phyloP scores from a whole-genome alignment of 768 basidiomycete species.

The Rhodotorula taiwanensis region DNA sequence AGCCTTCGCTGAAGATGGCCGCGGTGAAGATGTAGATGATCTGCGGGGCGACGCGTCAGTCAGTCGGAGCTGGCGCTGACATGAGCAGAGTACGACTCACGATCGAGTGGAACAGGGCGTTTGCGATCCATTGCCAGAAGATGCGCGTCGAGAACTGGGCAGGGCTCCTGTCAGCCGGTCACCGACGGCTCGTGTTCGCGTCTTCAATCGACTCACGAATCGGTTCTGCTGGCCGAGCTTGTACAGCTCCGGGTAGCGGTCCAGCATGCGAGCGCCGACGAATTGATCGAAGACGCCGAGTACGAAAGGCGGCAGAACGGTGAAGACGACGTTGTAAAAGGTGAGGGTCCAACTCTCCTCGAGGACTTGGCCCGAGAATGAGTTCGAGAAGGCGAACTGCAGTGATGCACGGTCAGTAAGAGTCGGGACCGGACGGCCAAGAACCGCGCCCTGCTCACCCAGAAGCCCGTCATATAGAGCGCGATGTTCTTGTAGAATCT shows the following conservation, averaged over 20 bases:
- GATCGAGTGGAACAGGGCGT: constrained; percentile 82
- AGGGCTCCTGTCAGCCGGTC: background rate
- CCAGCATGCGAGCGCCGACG: constrained; percentile 89
- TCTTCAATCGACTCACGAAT: constrained; percentile 51
- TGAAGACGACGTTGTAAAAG: constrained; percentile 78
- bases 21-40: constrained; percentile 79
- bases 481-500: constrained; percentile 91
- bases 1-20: constrained; percentile 85
- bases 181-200: background rate
- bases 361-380: constrained; percentile 96
- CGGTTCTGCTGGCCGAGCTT: constrained; percentile 86
- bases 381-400: constrained; percentile 97
- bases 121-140: constrained; percentile 86
- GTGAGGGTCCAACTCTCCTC: constrained; percentile 99
- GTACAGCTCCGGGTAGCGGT: constrained; percentile 94
- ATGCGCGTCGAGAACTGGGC: constrained; percentile 66
- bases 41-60: constrained; percentile 47
- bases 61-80: background rate
- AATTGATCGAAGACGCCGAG: constrained; percentile 99
- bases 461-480: constrained; percentile 97
- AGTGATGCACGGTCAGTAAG: no score
- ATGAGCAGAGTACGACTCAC: constrained; percentile 51
- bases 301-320: constrained; percentile 88
- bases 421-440: background rate
- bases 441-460: no score